Base-by-base conservation (phyloP, 768 basidiomycete species). In the Cystofilobasidium capitatum region DNA sequence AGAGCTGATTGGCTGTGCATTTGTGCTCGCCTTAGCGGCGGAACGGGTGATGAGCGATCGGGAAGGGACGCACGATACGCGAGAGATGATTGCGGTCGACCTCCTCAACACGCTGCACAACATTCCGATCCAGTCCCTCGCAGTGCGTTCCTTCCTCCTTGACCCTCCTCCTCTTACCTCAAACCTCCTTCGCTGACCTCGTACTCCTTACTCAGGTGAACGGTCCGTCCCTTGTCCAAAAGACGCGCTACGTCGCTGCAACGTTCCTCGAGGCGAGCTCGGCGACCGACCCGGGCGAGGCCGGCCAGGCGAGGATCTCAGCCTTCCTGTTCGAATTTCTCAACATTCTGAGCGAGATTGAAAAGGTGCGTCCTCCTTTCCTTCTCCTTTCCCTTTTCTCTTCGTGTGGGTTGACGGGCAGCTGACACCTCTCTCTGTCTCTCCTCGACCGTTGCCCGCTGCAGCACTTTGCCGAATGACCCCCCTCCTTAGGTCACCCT, bases 171-270 rank as follows among this genome's bases (percentile, higher is more conserved):
- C 22, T 7, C 7, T 31, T 14, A 10, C 12, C 13, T 39, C 17
- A 37, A 29, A 42, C 40, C 3, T 3, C 26, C 57, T 29, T 1
- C 31, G 3, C 29, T 59, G 13, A 24, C 13, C 13, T 9, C 36
- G 29, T 13, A 39, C 40, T 33, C 40, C 29, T 29, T 57, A 33
- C 64, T 58, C 66, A 68, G 24, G 73, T 76, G 62, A 78, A 77
- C 61, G 72, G 71, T 22, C 71, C 73, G 3, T 71, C 74, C 36
- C 70, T 78, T 39, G 89, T 93, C 20, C 86, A 89, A 75, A 93
- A 93, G 81, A 90, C 93, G 70, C 86, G 91, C 66, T 93, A 91
- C 75, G 89, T 93, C 42, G 91, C 91, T 20, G 92, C 89, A 16
- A 91, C 89, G 86, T 85, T 39, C 90, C 88, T 89, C 74, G 77